phyloP scores from a whole-genome alignment of 306 rosid genomes.

The Dicorynia guianensis region DNA sequence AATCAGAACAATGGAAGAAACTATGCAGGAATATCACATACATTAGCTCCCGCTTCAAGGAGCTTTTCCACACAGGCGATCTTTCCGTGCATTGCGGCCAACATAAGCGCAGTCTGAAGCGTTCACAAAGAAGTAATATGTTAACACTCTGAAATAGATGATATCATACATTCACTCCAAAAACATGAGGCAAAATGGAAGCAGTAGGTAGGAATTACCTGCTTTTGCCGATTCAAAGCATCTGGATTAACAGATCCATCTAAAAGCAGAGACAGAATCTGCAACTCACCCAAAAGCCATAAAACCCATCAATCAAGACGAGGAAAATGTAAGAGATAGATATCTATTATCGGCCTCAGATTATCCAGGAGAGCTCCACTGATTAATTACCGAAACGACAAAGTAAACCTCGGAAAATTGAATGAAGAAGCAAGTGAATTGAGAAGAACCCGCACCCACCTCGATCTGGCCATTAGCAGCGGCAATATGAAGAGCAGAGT shows the following conservation, averaged over 20 bases:
- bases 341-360: not conserved
- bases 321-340: not conserved
- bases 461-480: slow-evolving; percentile 90
- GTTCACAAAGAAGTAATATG: slow-evolving; percentile 30
- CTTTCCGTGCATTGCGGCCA: slow-evolving; percentile 94
- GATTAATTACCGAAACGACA: slow-evolving; percentile 3
- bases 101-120: slow-evolving; percentile 87
- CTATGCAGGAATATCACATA: slow-evolving; percentile 39
- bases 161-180: slow-evolving; percentile 2
- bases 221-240: slow-evolving; percentile 85
- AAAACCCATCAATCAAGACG: not conserved
- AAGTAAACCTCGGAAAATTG: not conserved
- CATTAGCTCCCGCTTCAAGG: slow-evolving; percentile 89
- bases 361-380: slow-evolving; percentile 24
- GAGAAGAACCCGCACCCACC: slow-evolving; percentile 59
- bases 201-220: slow-evolving; percentile 49
- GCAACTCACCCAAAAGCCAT: not conserved
- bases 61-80: slow-evolving; percentile 73
- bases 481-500: slow-evolving; percentile 83
- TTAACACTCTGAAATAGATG: slow-evolving; percentile 14
- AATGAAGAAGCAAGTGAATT: not conserved
- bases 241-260: slow-evolving; percentile 78
- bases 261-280: slow-evolving; percentile 76
- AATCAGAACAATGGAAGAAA: slow-evolving; percentile 2
- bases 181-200: not conserved